These are phyloP conservation scores for Nannochloropsis salina DNA, from an alignment of 108 stramenopile genomes.

Conservation along the genomic window DNA sequence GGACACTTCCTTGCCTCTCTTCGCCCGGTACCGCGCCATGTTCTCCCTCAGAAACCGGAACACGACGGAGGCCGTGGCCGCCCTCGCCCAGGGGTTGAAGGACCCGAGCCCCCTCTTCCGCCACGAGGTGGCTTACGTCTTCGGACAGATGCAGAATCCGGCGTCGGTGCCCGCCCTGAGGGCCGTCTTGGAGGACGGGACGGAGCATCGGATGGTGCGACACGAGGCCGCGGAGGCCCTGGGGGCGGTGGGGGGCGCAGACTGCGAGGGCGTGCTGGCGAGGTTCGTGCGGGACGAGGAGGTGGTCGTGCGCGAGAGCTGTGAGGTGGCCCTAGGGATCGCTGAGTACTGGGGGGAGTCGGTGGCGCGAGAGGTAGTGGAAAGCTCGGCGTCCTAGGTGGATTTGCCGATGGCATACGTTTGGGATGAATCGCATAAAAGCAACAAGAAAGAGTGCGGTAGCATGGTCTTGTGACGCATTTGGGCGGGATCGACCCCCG, in stretches of 20 bases:
- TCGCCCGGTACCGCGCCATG: conserved; percentile 94
- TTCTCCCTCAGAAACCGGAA: conserved; percentile 90
- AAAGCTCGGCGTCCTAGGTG: background rate
- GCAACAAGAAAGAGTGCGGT: too few relatives aligned
- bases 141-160: conserved; percentile 91
- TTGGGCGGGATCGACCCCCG: too few relatives aligned
- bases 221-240: conserved; percentile 86
- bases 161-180: conserved; percentile 68
- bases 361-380: conserved; percentile 16
- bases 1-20: conserved; percentile 64
- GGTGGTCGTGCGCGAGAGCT: conserved; percentile 67
- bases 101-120: conserved; percentile 73
- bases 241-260: conserved; percentile 55
- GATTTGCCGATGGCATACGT: too few relatives aligned
- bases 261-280: conserved; percentile 33
- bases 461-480: too few relatives aligned
- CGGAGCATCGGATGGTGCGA: conserved; percentile 90
- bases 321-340: conserved; percentile 84
- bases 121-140: conserved; percentile 98
- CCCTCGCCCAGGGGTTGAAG: conserved; percentile 70
- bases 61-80: conserved; percentile 65
- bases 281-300: conserved; percentile 66
- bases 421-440: too few relatives aligned
- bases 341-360: conserved; percentile 66
- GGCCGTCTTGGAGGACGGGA: conserved; percentile 58